Evolutionary conservation across 306 rosid species (phyloP), one percentile per base, ranked within the genome.

Genomic region (Carpinus viminea): DNA sequence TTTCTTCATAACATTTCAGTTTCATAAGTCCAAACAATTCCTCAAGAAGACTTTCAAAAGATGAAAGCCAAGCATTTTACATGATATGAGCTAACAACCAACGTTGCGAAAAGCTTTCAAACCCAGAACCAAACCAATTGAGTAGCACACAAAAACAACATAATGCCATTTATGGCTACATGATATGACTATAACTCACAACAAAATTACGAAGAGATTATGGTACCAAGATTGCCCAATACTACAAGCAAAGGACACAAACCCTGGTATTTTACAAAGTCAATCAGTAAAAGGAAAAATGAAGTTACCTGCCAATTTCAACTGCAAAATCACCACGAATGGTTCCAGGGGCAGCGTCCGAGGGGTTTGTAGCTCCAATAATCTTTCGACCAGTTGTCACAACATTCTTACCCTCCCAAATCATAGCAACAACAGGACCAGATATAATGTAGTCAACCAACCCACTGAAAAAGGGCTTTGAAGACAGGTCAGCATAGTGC

Each of bases 381-480:
- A 95, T 90, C 97, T 93, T 93, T 11, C 98, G 80, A 50, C 98
- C 97, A 50, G 97, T 91, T 0, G 75, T 2, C 62, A 95, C 91
- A 75, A 90, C 96, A 77, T 84, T 87, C 88, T 95, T 92, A 2
- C 98, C 98, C 88, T 95, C 98, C 98, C 98, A 95, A 24, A 92
- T 74, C 97, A 88, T 95, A n/a, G 98, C 98, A 74, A 91, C 98
- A 84, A 95, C 97, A 13, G 98, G 98, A 8, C 98, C 98, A 45
- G 92, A 88, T 18, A 92, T 79, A 5, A 92, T 92, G 85, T 94
- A 94, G 0, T 92, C 98, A 57, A 94, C 97, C 91, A 94, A 85
- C 8, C 95, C 92, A 47, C 47, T 86, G 71, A 92, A 94, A 82
- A 94, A 94, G 62, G 98, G 98, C 90, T 94, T 94, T 16, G 94